These are phyloP conservation scores for Suhomyces tanzawaensis DNA, from an alignment of 805 yeast genomes.

Conservation along the genomic window DNA sequence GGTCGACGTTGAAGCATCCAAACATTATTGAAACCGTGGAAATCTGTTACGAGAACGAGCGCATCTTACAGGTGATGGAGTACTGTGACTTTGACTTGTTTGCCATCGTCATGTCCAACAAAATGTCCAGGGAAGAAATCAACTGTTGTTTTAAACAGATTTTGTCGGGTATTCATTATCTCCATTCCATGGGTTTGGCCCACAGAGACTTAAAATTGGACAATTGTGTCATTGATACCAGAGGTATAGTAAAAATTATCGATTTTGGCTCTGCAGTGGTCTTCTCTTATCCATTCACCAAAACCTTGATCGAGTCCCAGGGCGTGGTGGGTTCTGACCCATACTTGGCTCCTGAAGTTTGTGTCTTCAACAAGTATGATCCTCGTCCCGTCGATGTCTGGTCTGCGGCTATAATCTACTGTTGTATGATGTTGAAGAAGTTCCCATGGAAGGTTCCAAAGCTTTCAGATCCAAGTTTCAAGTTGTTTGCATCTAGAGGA, in stretches of 20 bases:
- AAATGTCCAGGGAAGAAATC: constrained; percentile 77
- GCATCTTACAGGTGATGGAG: constrained; percentile 90
- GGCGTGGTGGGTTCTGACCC: constrained; percentile 91
- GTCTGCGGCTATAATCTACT: constrained; percentile 88
- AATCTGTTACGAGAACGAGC: constrained; percentile 65
- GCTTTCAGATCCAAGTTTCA: constrained; percentile 75
- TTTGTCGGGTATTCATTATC: constrained; percentile 65
- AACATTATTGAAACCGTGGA: constrained; percentile 78
- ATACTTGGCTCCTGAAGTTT: constrained; percentile 87
- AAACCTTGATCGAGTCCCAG: constrained; percentile 66
- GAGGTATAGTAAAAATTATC: constrained; percentile 74
- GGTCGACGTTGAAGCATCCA: constrained; percentile 78
- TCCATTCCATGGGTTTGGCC: constrained; percentile 76
- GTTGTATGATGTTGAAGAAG: constrained; percentile 87
- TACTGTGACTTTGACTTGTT: constrained; percentile 84
- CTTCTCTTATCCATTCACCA: constrained; percentile 81
- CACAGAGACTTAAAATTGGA: constrained; percentile 82
- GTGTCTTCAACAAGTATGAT: constrained; percentile 77
- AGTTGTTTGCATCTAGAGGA: constrained; percentile 73
- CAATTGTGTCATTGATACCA: constrained; percentile 72
- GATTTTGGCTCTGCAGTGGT: constrained; percentile 95
- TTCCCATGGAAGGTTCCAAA: constrained; percentile 96
- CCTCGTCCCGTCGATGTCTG: constrained; percentile 94
- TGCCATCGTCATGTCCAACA: constrained; percentile 83
- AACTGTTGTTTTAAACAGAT: constrained; percentile 80